Evolutionary conservation across 108 stramenopile species (phyloP), one percentile per base, ranked within the genome.

Genomic region (Seminavis robusta): DNA sequence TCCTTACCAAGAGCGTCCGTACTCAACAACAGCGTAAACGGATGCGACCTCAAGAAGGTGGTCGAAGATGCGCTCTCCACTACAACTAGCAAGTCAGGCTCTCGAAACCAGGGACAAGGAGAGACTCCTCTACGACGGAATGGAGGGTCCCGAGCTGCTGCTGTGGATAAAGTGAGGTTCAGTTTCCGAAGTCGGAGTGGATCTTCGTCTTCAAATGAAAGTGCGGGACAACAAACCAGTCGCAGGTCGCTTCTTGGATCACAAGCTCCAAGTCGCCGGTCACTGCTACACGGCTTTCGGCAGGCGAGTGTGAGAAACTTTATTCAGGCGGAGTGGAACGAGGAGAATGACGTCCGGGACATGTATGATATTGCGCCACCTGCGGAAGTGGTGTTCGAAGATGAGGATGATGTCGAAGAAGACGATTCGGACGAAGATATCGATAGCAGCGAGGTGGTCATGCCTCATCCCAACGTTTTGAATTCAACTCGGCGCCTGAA

Each of bases 271-370:
- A 4, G 28, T 27, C 26, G 28, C 15, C 6, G 24, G 29, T 15
- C 26, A 15, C 24, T 25, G 48, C 5, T 5, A 26, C 4, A 49
- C 13, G n/a, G 19, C 24, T 49, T 25, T 37, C 8, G 6, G 15
- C 48, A 49, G 17, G 9, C 16, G 15, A 17, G 8, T 15, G 10
- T 28, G 19, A 5, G 21, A 25, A 15, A 49, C 48, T 26, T 49
- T 25, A 49, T 49, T 25, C 48, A 25, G 7, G 26, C 24, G 5
- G 48, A 49, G 29, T 49, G 48, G 48, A 13, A 49, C 8, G 48
- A n/a, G 13, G 24, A 49, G 29, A 15, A 25, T 6, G 28, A 29
- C 21, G 48, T 49, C 24, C 24, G 48, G 19, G 15, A 5, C 23
- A 49, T 49, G 48, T 49, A 49, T 15, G 28, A 21, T 21, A 21